phyloP scores from a whole-genome alignment of 2,329 filamentous ascomycete genomes.

The Dendryphion nanum region DNA sequence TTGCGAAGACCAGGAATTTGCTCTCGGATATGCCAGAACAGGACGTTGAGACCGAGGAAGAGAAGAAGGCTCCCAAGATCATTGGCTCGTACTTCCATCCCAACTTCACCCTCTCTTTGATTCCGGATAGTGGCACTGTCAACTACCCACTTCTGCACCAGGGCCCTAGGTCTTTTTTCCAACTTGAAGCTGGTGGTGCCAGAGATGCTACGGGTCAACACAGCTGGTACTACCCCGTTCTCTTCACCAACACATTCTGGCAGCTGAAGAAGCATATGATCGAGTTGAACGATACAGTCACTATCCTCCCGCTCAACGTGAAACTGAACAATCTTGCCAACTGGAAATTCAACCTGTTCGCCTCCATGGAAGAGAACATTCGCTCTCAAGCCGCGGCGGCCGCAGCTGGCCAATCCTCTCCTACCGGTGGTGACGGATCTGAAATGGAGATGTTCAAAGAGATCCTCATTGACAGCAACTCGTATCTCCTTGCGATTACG shows the following conservation, averaged over 20 bases:
- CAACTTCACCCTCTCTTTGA: conserved; percentile 85
- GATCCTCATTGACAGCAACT: conserved; percentile 89
- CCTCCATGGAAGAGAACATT: conserved; percentile 81
- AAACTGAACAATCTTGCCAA: conserved; percentile 75
- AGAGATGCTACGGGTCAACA: conserved; percentile 83
- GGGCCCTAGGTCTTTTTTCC: conserved; percentile 73
- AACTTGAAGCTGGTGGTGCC: conserved; percentile 75
- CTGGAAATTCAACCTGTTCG: conserved; percentile 88
- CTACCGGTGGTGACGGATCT: conserved; percentile 80
- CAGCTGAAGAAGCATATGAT: conserved; percentile 90
- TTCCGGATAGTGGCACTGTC: conserved; percentile 74
- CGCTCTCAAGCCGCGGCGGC: conserved; percentile 79
- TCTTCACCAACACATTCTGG: conserved; percentile 97
- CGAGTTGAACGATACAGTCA: conserved; percentile 85
- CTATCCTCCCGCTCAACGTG: conserved; percentile 76
- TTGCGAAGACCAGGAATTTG: conserved; percentile 81
- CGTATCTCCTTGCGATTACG: conserved; percentile 83
- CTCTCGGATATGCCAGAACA: conserved; percentile 55
- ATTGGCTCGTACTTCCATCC: conserved; percentile 90
- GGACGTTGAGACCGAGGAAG: conserved; percentile 50
- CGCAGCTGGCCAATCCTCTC: conserved; percentile 66
- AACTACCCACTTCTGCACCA: conserved; percentile 67
- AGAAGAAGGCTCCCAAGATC: conserved; percentile 60
- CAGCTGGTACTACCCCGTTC: conserved; percentile 87
- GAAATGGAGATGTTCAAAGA: conserved; percentile 98